phyloP scores from a whole-genome alignment of 192 early-diverging fungal genomes.

The Coemansia sp. region DNA sequence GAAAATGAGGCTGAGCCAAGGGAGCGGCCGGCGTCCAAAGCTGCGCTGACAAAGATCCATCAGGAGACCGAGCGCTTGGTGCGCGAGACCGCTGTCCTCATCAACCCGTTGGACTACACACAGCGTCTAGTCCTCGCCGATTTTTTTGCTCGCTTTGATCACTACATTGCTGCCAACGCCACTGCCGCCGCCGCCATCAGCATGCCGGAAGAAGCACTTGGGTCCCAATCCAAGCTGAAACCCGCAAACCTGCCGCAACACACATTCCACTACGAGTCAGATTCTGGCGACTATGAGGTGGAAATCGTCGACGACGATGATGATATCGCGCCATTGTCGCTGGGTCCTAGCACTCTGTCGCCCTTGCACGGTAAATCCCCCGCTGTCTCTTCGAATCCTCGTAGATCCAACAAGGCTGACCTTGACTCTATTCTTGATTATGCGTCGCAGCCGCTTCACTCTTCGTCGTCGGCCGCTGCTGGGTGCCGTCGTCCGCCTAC shows the following conservation, averaged over 20 bases:
- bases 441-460: conserved; percentile 42
- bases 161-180: not conserved
- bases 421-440: conserved; percentile 32
- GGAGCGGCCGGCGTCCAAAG: conserved; percentile 36
- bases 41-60: conserved; percentile 35
- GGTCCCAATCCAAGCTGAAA: not conserved
- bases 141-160: conserved; percentile 32
- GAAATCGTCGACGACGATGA: conserved; percentile 30
- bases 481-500: conserved; percentile 10
- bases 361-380: not conserved
- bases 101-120: conserved; percentile 44
- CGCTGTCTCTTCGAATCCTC: not conserved
- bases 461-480: not conserved
- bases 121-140: conserved; percentile 15
- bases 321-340: not conserved
- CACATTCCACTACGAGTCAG: conserved; percentile 18
- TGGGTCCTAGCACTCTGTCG: not conserved
- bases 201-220: not conserved
- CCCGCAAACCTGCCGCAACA: not conserved
- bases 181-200: too few relatives aligned
- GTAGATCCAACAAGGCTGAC: not conserved
- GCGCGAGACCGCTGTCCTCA: conserved; percentile 40
- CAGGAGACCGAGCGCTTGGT: conserved; percentile 50
- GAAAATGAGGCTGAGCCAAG: not conserved
- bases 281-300: conserved; percentile 33